Percentiles rank a stretch among this genome's conserved stretches.
phyloP scores from a whole-genome alignment of 2,329 filamentous ascomycete genomes.

The Neodidymelliopsis sp. region DNA sequence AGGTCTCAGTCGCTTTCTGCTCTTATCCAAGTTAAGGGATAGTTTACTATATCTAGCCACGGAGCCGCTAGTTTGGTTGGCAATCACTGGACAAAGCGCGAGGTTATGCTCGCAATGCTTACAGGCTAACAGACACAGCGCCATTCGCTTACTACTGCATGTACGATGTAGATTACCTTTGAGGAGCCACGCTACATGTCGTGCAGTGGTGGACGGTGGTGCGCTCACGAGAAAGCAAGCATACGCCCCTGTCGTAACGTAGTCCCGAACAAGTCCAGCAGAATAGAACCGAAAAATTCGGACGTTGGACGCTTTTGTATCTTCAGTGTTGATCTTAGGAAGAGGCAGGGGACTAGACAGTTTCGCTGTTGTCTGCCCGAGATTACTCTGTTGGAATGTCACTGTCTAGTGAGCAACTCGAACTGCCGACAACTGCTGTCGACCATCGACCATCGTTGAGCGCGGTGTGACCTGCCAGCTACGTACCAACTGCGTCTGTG shows the following conservation, averaged over 20 bases:
- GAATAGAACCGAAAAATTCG: constrained; percentile 2
- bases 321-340: constrained; percentile 5
- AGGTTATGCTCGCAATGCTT: neutral
- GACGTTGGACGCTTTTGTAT: constrained; percentile 7
- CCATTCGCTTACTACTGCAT: constrained; percentile 8
- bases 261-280: constrained; percentile 3
- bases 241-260: constrained; percentile 1
- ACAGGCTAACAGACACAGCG: constrained; percentile 4
- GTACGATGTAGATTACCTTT: constrained; percentile 9
- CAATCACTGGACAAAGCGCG: constrained; percentile 4
- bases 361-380: constrained; percentile 13
- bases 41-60: constrained; percentile 6
- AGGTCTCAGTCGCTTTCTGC: constrained; percentile 8
- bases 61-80: neutral
- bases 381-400: constrained; percentile 23
- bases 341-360: constrained; percentile 8
- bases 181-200: neutral
- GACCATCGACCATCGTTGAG: constrained; percentile 10
- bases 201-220: constrained; percentile 1
- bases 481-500: constrained; percentile 29
- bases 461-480: constrained; percentile 17
- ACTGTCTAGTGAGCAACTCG: constrained; percentile 1
- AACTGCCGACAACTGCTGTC: constrained; percentile 23
- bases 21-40: constrained; percentile 6
- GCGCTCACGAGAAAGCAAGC: neutral